phyloP scores from a whole-genome alignment of 2,329 filamentous ascomycete genomes.

The Fusarium nanum region DNA sequence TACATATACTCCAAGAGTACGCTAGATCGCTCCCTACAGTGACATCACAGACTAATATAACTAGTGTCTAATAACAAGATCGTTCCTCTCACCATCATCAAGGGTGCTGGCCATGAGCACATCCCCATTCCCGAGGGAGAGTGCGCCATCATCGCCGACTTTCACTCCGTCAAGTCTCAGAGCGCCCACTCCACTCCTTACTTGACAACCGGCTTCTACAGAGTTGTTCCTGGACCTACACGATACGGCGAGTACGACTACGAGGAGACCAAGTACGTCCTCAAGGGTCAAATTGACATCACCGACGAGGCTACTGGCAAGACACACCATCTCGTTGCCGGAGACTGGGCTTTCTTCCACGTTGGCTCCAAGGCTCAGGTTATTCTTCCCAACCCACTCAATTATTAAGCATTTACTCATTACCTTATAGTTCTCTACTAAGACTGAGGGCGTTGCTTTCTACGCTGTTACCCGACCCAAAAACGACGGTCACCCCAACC shows the following conservation, averaged over 20 bases:
- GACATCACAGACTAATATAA: background rate
- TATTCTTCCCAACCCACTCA: background rate
- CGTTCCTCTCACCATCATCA: constrained; percentile 36
- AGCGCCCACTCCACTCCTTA: constrained; percentile 10
- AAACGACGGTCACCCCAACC: constrained; percentile 7
- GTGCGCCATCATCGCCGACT: constrained; percentile 28
- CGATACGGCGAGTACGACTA: constrained; percentile 33
- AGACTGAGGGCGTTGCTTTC: constrained; percentile 25
- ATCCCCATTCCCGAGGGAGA: constrained; percentile 32
- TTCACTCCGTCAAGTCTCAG: constrained; percentile 25
- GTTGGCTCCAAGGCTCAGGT: constrained; percentile 36
- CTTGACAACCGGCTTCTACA: constrained; percentile 31
- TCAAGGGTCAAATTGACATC: constrained; percentile 28
- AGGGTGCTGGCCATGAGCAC: constrained; percentile 34
- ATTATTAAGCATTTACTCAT: background rate
- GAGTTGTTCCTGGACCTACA: constrained; percentile 32
- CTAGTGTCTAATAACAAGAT: constrained; percentile 35
- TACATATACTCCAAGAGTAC: background rate
- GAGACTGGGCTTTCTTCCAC: constrained; percentile 38
- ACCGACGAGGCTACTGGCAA: constrained; percentile 35
- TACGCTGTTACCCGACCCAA: constrained; percentile 31
- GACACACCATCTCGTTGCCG: constrained; percentile 34
- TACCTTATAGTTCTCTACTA: constrained; percentile 19
- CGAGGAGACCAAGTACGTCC: constrained; percentile 36
- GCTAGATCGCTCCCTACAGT: background rate